phyloP scores from a whole-genome alignment of 768 basidiomycete species.

The Tulasnella sp. region DNA sequence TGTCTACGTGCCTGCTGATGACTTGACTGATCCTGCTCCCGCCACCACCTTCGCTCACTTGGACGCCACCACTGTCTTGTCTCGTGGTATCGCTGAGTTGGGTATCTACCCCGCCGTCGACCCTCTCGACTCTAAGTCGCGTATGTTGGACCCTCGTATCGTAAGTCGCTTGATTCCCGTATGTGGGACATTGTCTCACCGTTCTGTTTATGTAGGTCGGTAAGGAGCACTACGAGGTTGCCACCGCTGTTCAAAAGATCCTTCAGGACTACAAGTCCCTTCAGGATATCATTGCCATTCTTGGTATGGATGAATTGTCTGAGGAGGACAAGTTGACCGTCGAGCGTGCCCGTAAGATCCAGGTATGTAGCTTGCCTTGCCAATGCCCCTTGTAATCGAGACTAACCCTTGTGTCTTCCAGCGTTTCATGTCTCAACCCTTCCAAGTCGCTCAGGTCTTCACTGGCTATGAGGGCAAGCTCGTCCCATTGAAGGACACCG shows the following conservation, averaged over 20 bases:
- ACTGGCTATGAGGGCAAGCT: constrained; percentile 98
- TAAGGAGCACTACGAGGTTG: constrained; percentile 88
- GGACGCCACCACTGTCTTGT: constrained; percentile 99
- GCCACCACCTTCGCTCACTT: constrained; percentile 99
- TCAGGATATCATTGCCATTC: constrained; percentile 98
- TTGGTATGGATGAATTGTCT: constrained; percentile 99
- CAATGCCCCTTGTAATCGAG: background rate
- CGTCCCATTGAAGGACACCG: constrained; percentile 89
- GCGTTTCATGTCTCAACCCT: constrained; percentile 99
- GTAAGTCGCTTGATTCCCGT: constrained; percentile 36
- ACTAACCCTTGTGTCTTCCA: constrained; percentile 30
- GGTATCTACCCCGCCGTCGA: constrained; percentile 99
- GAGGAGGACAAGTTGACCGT: constrained; percentile 99
- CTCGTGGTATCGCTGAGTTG: constrained; percentile 96
- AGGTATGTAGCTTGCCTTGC: constrained; percentile 25
- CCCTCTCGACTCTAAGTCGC: constrained; percentile 97
- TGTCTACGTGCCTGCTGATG: constrained; percentile 99
- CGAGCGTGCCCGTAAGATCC: constrained; percentile 44
- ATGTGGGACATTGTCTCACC: background rate
- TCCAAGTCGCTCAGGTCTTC: constrained; percentile 99
- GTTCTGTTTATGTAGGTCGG: constrained; percentile 42
- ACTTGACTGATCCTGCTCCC: constrained; percentile 99
- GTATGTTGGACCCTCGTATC: constrained; percentile 99
- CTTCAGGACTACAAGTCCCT: constrained; percentile 94
- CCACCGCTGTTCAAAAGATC: constrained; percentile 95